Conservation (phyloP, 176 grass and related monocot species). For the Bonia amplexicaulis region DNA sequence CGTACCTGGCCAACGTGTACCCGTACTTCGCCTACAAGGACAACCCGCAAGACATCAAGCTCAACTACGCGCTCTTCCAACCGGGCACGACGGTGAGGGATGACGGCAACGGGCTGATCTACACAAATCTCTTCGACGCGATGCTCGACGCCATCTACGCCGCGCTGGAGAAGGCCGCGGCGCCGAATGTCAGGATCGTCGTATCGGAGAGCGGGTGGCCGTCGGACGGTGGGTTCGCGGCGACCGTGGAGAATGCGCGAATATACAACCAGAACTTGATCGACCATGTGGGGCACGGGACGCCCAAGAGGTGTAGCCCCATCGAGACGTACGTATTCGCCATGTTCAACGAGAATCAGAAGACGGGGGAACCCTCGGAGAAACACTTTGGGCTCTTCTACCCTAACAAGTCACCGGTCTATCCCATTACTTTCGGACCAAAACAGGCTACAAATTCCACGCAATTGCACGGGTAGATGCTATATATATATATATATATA, state of each 20-base stretch:
- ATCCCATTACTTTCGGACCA: slow-evolving; percentile 13
- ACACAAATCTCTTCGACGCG: slow-evolving; percentile 61
- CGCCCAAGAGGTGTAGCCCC: slow-evolving; percentile 36
- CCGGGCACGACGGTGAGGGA: slow-evolving; percentile 20
- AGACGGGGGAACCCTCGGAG: slow-evolving; percentile 22
- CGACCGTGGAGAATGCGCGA: slow-evolving; percentile 38
- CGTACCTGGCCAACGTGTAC: slow-evolving; percentile 54
- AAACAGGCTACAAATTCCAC: not conserved
- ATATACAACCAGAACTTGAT: slow-evolving; percentile 64
- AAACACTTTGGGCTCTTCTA: slow-evolving; percentile 55
- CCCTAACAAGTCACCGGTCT: slow-evolving; percentile 33
- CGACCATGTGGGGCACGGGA: slow-evolving; percentile 40
- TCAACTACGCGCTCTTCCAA: slow-evolving; percentile 36
- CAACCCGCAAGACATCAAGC: not conserved
- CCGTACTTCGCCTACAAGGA: slow-evolving; percentile 47
- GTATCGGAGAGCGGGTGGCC: slow-evolving; percentile 66
- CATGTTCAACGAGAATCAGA: slow-evolving; percentile 73
- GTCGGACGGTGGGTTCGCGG: slow-evolving; percentile 35
- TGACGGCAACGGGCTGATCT: slow-evolving; percentile 16
- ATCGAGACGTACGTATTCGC: slow-evolving; percentile 58
- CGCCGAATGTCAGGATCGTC: slow-evolving; percentile 9
- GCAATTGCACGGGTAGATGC: too few species aligned
- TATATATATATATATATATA: too few species aligned
- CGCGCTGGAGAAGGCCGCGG: slow-evolving; percentile 44
- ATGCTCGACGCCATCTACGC: slow-evolving; percentile 48